phyloP scores from a whole-genome alignment of 768 basidiomycete species.

The Leccinum obscurum region DNA sequence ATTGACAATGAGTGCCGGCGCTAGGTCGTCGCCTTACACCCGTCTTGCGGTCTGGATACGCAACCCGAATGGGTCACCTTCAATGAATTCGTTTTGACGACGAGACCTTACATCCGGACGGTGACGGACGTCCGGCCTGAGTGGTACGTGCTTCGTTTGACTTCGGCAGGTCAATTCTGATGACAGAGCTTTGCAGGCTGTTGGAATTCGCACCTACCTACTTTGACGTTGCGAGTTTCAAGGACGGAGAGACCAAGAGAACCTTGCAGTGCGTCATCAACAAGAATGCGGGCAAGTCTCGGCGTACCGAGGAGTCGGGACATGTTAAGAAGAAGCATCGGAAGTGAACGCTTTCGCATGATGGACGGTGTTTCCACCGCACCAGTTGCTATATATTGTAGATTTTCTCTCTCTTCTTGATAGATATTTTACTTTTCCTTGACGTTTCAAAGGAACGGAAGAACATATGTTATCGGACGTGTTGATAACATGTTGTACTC shows the following conservation, averaged over 20 bases:
- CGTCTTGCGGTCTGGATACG: constrained; percentile 83
- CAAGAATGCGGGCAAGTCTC: constrained; percentile 51
- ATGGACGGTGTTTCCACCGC: too few species aligned
- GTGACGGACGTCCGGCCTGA: constrained; percentile 85
- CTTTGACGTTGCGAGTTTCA: constrained; percentile 66
- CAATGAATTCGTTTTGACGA: constrained; percentile 95
- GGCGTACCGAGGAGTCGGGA: constrained; percentile 7
- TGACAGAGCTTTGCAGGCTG: constrained; percentile 43
- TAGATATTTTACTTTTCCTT: too few species aligned
- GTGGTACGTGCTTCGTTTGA: constrained; percentile 56
- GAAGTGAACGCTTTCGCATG: not conserved
- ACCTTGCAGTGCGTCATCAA: constrained; percentile 54
- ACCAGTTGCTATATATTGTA: too few species aligned
- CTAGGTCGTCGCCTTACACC: constrained; percentile 48
- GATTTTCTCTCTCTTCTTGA: too few species aligned
- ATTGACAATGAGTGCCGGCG: not conserved
- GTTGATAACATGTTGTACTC: too few species aligned
- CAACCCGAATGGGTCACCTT: constrained; percentile 92
- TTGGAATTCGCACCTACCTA: constrained; percentile 64
- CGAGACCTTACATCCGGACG: constrained; percentile 85
- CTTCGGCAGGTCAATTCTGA: constrained; percentile 1
- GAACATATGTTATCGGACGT: too few species aligned
- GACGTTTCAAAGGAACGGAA: too few species aligned
- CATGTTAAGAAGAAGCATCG: constrained; percentile 20
- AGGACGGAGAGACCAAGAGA: constrained; percentile 70